A percentile compares a stretch with the other conserved stretches of the same genome.
Conservation (phyloP, 306 rosid species). For the Vigna mungo region DNA sequence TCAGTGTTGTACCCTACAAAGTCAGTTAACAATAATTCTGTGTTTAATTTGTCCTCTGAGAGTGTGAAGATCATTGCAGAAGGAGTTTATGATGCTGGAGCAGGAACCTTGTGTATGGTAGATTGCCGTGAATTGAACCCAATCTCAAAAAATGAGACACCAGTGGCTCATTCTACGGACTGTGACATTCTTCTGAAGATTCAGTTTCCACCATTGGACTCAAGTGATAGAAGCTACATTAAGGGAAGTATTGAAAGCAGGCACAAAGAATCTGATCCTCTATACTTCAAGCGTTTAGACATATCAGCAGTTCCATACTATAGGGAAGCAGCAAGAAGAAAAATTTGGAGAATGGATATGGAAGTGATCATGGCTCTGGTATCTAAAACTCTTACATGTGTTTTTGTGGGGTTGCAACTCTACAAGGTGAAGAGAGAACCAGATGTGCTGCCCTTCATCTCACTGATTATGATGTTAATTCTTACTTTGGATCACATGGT, state of each 20-base stretch:
- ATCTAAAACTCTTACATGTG: constrained; percentile 64
- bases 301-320: constrained; percentile 38
- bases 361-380: constrained; percentile 62
- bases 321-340: not conserved
- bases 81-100: constrained; percentile 64
- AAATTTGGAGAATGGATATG: constrained; percentile 61
- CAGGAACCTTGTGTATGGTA: constrained; percentile 74
- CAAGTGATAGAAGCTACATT: constrained; percentile 19
- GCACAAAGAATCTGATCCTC: constrained; percentile 49
- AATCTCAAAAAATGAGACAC: not conserved
- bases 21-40: not conserved
- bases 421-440: constrained; percentile 61
- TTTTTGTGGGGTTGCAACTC: constrained; percentile 60
- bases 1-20: not conserved
- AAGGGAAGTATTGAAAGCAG: constrained; percentile 63
- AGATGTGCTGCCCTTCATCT: constrained; percentile 58
- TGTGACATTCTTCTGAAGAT: constrained; percentile 63
- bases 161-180: constrained; percentile 46
- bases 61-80: constrained; percentile 55
- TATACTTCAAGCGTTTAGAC: constrained; percentile 52
- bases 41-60: constrained; percentile 24
- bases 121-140: constrained; percentile 61
- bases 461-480: constrained; percentile 59
- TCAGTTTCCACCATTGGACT: constrained; percentile 52
- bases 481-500: constrained; percentile 56